Evolutionary conservation across 2,329 filamentous ascomycete species (phyloP).

Genomic region (Stylonectria norvegica): DNA sequence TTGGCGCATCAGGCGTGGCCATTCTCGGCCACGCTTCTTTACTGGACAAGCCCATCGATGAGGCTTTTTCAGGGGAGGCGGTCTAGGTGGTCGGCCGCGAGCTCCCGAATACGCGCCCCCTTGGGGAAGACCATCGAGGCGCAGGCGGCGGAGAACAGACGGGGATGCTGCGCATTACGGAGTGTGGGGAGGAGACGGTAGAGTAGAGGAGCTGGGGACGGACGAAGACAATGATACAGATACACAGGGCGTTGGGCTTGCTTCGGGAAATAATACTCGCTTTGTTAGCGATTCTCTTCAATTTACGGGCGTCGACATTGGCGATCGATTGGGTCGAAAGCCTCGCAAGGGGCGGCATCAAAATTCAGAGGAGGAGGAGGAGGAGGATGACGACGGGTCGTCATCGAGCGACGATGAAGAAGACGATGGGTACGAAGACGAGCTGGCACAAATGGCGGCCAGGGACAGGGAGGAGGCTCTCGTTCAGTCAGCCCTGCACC

Average conservation of each 20-base stretch:
- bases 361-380: conserved; percentile 29
- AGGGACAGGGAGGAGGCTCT: conserved; percentile 70
- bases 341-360: conserved; percentile 33
- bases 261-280: conserved; percentile 43
- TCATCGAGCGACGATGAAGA: conserved; percentile 36
- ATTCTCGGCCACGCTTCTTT: conserved; percentile 93
- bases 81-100: conserved; percentile 99
- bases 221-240: conserved; percentile 56
- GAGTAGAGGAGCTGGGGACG: conserved; percentile 66
- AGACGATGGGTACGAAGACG: conserved; percentile 43
- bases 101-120: conserved; percentile 90
- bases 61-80: conserved; percentile 99
- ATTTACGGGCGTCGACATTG: conserved; percentile 59
- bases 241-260: conserved; percentile 52
- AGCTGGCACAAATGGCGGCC: conserved; percentile 54
- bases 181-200: conserved; percentile 33
- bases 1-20: conserved; percentile 89
- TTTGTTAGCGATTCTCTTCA: conserved; percentile 59
- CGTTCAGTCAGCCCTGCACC: conserved; percentile 73
- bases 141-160: conserved; percentile 63
- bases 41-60: conserved; percentile 98
- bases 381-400: conserved; percentile 36
- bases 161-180: conserved; percentile 41
- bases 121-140: conserved; percentile 99
- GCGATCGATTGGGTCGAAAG: conserved; percentile 37